These are phyloP conservation scores for Jatropha podagrica DNA, from an alignment of 441 rosid species.

Conservation along the genomic window DNA sequence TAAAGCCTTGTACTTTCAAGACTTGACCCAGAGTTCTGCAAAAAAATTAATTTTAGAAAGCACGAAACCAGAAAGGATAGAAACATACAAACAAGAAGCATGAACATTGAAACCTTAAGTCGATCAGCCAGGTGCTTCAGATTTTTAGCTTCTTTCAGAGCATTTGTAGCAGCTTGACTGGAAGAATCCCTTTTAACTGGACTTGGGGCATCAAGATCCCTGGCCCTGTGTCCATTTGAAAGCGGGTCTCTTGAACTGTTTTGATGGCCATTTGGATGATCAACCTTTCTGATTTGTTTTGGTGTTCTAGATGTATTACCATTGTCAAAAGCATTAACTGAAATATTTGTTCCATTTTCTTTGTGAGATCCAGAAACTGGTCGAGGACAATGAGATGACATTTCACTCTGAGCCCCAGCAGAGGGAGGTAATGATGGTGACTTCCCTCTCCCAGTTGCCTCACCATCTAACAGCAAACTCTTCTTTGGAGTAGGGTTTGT, in stretches of 20 bases:
- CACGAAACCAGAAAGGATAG: constrained; percentile 17
- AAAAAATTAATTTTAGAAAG: constrained; percentile 23
- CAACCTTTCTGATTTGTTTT: constrained; percentile 47
- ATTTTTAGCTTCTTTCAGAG: constrained; percentile 89
- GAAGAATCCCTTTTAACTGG: constrained; percentile 73
- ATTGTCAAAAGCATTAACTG: constrained; percentile 33
- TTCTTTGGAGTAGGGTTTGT: constrained; percentile 42
- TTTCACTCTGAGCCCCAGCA: constrained; percentile 50
- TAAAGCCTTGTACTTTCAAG: constrained; percentile 69
- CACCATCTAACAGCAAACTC: constrained; percentile 40
- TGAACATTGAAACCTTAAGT: constrained; percentile 52
- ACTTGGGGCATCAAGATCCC: constrained; percentile 60
- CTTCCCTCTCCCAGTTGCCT: constrained; percentile 47
- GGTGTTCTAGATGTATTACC: constrained; percentile 40
- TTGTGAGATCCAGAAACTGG: constrained; percentile 35
- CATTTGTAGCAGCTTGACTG: constrained; percentile 68
- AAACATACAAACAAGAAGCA: constrained; percentile 21
- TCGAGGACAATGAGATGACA: constrained; percentile 28
- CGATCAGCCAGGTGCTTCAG: constrained; percentile 97
- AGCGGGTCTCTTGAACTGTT: constrained; percentile 42
- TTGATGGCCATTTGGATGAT: constrained; percentile 48
- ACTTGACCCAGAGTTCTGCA: constrained; percentile 59
- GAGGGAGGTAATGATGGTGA: constrained; percentile 41
- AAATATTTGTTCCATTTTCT: constrained; percentile 34
- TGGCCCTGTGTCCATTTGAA: constrained; percentile 52